Evolutionary conservation across 208 protist genomes (phyloP), one percentile per base, ranked within the genome.

Genomic region (Strigomonas galati): DNA sequence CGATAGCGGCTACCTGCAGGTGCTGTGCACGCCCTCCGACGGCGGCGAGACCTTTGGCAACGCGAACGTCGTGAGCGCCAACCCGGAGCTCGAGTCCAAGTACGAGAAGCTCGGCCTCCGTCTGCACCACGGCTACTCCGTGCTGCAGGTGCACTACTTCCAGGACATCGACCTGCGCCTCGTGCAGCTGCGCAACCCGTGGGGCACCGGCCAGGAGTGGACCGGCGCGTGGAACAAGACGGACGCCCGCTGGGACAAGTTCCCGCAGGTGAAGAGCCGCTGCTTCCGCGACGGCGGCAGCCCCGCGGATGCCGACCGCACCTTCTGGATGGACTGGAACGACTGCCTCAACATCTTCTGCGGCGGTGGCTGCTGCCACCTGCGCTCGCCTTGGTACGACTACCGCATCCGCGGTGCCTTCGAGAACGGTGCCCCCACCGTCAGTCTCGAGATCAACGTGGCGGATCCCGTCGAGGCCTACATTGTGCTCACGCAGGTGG

Each of bases 251-350:
- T 93, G 87, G 87, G 65, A 73, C n/a, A 77, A 86, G 71, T 86
- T 88, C 65, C 82, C 82, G 31, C 69, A 67, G 9, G 81, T 90
- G 43, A 56, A 61, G 57, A 63, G 40, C 35, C 69, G 56, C n/a
- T 86, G 82, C 70, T 89, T 81, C 62, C 49, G 55, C 59, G 67
- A 82, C 62, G 71, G 71, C 46, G 73, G 62, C n/a, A 63, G 65
- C 52, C 70, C 75, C 19, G n/a, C 40, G 2, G 74, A 84, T 35
- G 17, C 10, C 4, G 85, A 94, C 56, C 60, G 76, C 67, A 82
- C 82, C 65, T 92, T 94, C 74, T 94, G 89, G 86, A 82, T 94
- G 72, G 82, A 84, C 64, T 93, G 85, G 86, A 71, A 57, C 26
- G 86, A 92, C 63, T 82, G 72, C 24, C 62, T 87, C 21, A 70